These are phyloP conservation scores for Xylariaceae sp. DNA, from an alignment of 2,329 filamentous ascomycete species.

Conservation along the genomic window DNA sequence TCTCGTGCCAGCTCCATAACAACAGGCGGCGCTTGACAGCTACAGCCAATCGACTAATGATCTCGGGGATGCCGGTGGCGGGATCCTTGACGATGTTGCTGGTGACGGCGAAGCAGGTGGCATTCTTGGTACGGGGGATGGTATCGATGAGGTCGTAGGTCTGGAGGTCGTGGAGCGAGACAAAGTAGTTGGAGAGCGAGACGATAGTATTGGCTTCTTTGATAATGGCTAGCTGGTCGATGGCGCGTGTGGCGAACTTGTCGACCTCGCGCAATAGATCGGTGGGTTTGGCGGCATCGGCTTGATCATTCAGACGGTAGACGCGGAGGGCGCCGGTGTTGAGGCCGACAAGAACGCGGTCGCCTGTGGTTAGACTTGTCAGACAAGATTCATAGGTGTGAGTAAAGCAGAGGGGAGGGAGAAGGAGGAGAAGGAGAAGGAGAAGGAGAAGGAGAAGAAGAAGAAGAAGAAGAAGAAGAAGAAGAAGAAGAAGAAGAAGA, in stretches of 20 bases:
- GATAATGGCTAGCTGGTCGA: conserved; percentile 92
- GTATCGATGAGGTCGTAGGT: conserved; percentile 78
- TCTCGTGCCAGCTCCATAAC: conserved; percentile 94
- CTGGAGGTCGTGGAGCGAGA: conserved; percentile 86
- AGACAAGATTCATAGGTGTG: neutral
- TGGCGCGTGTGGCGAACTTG: conserved; percentile 83
- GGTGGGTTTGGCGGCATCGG: conserved; percentile 53
- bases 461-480: too few species aligned
- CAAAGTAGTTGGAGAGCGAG: conserved; percentile 82
- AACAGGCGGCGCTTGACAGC: conserved; percentile 87
- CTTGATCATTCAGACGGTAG: conserved; percentile 78
- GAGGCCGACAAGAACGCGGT: conserved; percentile 85
- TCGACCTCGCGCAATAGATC: conserved; percentile 89
- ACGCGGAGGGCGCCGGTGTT: conserved; percentile 85
- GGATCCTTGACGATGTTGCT: conserved; percentile 92
- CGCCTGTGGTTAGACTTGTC: conserved; percentile 50
- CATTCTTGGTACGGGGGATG: conserved; percentile 79
- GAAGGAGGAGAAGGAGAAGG: too few species aligned
- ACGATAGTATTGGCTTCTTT: conserved; percentile 92
- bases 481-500: too few species aligned
- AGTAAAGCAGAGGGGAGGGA: neutral
- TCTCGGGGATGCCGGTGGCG: conserved; percentile 81
- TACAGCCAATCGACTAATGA: conserved; percentile 87
- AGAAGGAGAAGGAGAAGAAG: too few species aligned
- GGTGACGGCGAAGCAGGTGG: conserved; percentile 85